Base-by-base conservation (phyloP, 805 yeast species). In the Sugiyamaella valdiviana region DNA sequence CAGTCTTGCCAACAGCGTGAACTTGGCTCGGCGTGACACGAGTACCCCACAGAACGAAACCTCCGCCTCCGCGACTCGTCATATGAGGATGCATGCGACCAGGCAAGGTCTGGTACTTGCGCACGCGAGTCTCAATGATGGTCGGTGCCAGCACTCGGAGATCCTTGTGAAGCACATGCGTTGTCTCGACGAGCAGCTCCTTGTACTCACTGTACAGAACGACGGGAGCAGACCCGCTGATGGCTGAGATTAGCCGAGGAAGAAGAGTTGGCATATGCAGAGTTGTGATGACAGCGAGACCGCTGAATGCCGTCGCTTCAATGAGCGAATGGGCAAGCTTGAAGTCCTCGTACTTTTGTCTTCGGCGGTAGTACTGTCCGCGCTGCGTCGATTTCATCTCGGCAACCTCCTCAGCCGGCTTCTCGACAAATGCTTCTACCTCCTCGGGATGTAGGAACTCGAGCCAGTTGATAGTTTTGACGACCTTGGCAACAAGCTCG, bases 11-110 rank as follows among this genome's bases (percentile, higher is more conserved):
- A 4, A 88, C 87, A 5, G 85, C 83, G 10, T 86, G 85, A 15
- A 77, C 78, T 40, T 79, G 78, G 29, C 77, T 83, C 41, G 96
- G 96, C 46, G 80, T 69, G 0, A 93, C 97, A 43, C 85, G 74
- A 14, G 85, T 77, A 2, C 91, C 95, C 71, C 80, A 76, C 55
- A 89, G 69, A 2, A 93, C 63, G 63, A 80, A 91, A 0, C 99
- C 99, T 29, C 97, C 98, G 50, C 84, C 90, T 5, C 95, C 89
- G 59, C 87, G 76, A 75, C 83, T 81, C 0, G 97, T 86, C 99
- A 93, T 93, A 51, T 82, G 62, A 0, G 99, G 99, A 65, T 93
- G 99, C 60, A 91, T 72, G 62, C 95, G 81, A 6, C 98, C 99
- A 16, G 95, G 87, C 23, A 91, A 79, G 2, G 97, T 88, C 70